Base-by-base conservation (phyloP, 306 rosid species). In the Arachis stenosperma region DNA sequence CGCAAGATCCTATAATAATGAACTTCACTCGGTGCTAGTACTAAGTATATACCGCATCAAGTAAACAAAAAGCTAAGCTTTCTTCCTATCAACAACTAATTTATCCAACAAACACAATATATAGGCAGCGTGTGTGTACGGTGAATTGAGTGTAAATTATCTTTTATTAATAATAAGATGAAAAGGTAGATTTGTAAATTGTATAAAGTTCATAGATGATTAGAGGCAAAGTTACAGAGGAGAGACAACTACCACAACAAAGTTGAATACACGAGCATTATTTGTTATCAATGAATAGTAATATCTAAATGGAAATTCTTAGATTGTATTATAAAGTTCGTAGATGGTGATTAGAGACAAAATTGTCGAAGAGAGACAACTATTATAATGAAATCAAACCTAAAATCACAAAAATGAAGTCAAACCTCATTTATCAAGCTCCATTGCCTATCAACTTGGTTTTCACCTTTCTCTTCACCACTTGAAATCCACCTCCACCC, bases 391-490 rank as follows among this genome's bases (percentile, higher is more conserved):
- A 61, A 65, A 29, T 9, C 65, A 46, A 82, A 79, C 87, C 88
- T 93, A 17, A 17, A 17, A 17, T 17, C 17, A 17, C 83, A 91
- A 5, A 84, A 72, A 70, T 91, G 94, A 84, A 93, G 17, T 17
- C 17, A 17, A 17, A 17, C 17, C 17, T 17, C 17, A 17, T 17
- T 17, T 17, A 17, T 17, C 17, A 17, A 17, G 17, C 17, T 17
- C 17, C 17, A 17, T 17, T 17, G 17, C 17, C 17, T 17, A 17
- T 83, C 88, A 89, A 52, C 80, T 85, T 91, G 69, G 96, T 89
- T 91, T 91, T 91, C 83, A 94, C 41, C 74, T 91, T 89, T 77
- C 77, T 87, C 88, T 88, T 91, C 70, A 93, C 96, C 37, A 91
- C 90, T 70, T 88, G 92, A 88, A 91, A 93, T 68, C 98, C 95